Evolutionary conservation across 2,329 filamentous ascomycete species (phyloP), one percentile per base, ranked within the genome.

Genomic region (Onygena corvina): DNA sequence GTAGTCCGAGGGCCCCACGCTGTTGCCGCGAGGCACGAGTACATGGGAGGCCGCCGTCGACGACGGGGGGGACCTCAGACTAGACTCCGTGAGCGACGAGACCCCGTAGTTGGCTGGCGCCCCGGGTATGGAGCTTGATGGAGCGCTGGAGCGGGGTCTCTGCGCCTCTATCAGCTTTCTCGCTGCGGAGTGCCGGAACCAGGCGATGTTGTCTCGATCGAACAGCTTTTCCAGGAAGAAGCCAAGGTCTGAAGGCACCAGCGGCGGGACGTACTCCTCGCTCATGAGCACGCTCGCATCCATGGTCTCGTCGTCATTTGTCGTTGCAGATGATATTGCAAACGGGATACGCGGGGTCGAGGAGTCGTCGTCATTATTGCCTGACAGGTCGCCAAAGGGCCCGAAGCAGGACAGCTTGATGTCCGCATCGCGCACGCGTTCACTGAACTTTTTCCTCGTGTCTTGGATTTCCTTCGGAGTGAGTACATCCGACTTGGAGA

Each of bases 201-300:
- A 89, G 2, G 84, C 76, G 31, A 88, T 77, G 30, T 84, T 88
- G 40, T 90, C 81, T 3, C 76, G 75, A 40, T 87, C 82, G 58
- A 96, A 89, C 0, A 95, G 70, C 14, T 78, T 77, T 6, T 79
- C 71, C n/a, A 94, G 76, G 1, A 96, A 71, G 6, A 69, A 65
- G 3, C 65, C 60, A 1, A 96, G 76, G 50, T 96, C 89, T 6
- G 87, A 92, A 0, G 77, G 67, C 2, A 85, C 68, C 3, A 95
- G 72, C 1, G 90, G 90, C 53, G 86, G 83, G 11, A 92, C 72
- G 61, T 95, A 96, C 59, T 92, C 85, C 1, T 89, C 83, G 50
- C 82, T 88, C 90, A 96, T 96, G 14, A 96, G 75, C 0, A 94
- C 72, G 59, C 87, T 94, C 14, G 89, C 90, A 63, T 96, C 90